phyloP scores from a whole-genome alignment of 257 asterid genomes.

The Striga asiatica region DNA sequence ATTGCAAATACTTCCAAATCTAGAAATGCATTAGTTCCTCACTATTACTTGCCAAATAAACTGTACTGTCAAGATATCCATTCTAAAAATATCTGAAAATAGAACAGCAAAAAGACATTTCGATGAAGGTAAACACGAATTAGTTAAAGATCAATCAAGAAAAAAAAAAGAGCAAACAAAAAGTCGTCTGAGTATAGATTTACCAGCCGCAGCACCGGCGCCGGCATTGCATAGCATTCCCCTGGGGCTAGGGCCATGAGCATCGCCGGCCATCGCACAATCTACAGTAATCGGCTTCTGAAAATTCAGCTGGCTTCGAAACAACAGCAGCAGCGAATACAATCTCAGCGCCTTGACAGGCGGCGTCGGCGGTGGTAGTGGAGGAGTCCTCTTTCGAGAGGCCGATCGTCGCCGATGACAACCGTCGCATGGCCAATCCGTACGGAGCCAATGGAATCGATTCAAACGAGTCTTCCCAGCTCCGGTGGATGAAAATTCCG shows the following conservation, averaged over 20 bases:
- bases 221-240: conserved; percentile 84
- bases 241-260: conserved; percentile 58
- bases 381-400: conserved; percentile 71
- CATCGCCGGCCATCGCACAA: conserved; percentile 46
- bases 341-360: conserved; percentile 20
- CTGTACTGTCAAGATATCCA: no score
- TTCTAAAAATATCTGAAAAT: no score
- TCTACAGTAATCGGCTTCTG: conserved; percentile 21
- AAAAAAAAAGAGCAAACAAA: background rate
- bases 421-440: conserved; percentile 89
- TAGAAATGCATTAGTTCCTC: background rate
- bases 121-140: no score
- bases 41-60: no score
- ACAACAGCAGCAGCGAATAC: background rate
- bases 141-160: no score
- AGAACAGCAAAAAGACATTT: no score
- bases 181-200: background rate
- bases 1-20: background rate
- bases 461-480: conserved; percentile 10
- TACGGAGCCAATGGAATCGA: conserved; percentile 18
- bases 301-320: conserved; percentile 1
- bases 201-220: conserved; percentile 98
- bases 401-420: conserved; percentile 49
- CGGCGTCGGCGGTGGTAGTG: conserved; percentile 14
- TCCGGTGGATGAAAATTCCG: background rate